phyloP scores from a whole-genome alignment of 1,284 basidiomycete species.

The Phellopilus nigrolimitatus region DNA sequence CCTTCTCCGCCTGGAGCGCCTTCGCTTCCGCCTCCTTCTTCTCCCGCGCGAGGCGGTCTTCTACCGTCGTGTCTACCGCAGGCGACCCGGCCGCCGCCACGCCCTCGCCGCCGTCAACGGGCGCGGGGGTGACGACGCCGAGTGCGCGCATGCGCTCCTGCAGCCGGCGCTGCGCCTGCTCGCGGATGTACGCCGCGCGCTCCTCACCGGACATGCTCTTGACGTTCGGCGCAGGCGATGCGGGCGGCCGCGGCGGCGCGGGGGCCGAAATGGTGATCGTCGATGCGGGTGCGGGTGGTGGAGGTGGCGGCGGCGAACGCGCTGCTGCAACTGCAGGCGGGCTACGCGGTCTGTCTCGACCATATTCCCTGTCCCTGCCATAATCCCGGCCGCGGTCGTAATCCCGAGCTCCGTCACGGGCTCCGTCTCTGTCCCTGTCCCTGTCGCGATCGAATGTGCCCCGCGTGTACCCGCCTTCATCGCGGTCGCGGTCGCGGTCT shows the following conservation, averaged over 20 bases:
- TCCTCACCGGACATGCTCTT: constrained; percentile 87
- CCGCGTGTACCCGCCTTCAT: constrained; percentile 34
- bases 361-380: constrained; percentile 32
- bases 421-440: constrained; percentile 26
- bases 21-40: constrained; percentile 84
- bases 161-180: constrained; percentile 81
- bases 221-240: constrained; percentile 46
- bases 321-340: constrained; percentile 44
- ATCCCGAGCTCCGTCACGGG: constrained; percentile 26
- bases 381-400: constrained; percentile 28
- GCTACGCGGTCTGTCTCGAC: constrained; percentile 45
- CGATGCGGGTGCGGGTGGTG: constrained; percentile 33
- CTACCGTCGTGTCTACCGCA: constrained; percentile 70
- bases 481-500: constrained; percentile 36
- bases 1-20: constrained; percentile 65
- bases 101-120: constrained; percentile 35
- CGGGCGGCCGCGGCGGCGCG: constrained; percentile 44
- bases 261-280: constrained; percentile 38
- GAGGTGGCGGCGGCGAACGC: constrained; percentile 46
- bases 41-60: constrained; percentile 79
- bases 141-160: constrained; percentile 86
- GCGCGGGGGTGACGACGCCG: constrained; percentile 59
- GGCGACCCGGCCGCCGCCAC: constrained; percentile 28
- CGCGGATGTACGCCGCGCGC: constrained; percentile 74
- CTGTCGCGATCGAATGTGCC: constrained; percentile 31